These are phyloP conservation scores for Cystobasidium slooffiae DNA, from an alignment of 1,284 basidiomycete species.

Conservation along the genomic window DNA sequence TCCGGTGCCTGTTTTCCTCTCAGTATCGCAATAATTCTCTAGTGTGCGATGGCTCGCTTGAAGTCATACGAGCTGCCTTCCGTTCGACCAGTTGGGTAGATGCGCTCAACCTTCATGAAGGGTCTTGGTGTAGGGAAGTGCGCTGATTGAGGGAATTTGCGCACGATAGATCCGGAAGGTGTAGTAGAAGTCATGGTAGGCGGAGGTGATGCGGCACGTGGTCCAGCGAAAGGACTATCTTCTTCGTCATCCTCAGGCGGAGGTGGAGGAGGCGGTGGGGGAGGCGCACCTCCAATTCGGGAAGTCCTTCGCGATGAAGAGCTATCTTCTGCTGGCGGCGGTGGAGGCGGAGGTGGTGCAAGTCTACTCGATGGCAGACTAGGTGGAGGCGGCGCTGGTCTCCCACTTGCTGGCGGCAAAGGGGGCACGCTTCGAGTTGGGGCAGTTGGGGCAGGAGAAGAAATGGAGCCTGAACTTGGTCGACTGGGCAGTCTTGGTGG, in stretches of 20 bases:
- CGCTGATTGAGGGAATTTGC: constrained; percentile 41
- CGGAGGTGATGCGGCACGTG: constrained; percentile 29
- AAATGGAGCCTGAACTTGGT: constrained; percentile 26
- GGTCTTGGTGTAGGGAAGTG: constrained; percentile 40
- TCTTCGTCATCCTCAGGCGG: constrained; percentile 19
- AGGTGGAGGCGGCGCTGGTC: constrained; percentile 26
- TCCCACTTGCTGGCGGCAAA: constrained; percentile 17
- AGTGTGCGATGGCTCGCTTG: constrained; percentile 27
- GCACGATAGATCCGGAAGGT: constrained; percentile 18
- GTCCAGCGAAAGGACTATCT: constrained; percentile 17
- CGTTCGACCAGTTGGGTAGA: constrained; percentile 28
- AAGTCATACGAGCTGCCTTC: constrained; percentile 38
- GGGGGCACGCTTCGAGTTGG: constrained; percentile 23
- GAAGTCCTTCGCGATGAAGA: neutral
- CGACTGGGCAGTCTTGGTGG: constrained; percentile 19
- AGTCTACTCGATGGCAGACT: neutral
- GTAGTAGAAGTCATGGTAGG: constrained; percentile 39
- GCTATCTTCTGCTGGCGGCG: neutral
- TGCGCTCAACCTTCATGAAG: constrained; percentile 25
- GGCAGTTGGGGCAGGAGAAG: neutral
- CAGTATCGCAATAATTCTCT: neutral
- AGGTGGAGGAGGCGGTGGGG: constrained; percentile 42
- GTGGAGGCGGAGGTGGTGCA: constrained; percentile 21
- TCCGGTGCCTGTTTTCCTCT: neutral
- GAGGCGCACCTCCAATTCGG: constrained; percentile 11